phyloP scores from a whole-genome alignment of 371 early-diverging fungal genomes.

The Cokeromyces recurvatus region DNA sequence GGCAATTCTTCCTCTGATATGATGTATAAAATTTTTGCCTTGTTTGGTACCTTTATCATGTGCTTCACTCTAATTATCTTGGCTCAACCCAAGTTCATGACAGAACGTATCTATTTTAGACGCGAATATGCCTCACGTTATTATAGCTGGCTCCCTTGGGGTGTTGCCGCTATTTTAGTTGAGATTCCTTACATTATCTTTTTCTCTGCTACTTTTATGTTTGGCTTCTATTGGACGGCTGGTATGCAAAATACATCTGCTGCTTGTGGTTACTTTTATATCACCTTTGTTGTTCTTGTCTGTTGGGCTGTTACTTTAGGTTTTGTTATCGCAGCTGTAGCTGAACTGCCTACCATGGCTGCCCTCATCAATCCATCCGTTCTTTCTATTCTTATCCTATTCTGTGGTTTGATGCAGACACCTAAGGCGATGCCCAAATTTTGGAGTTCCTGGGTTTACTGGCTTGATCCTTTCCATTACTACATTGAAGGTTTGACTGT shows the following conservation, averaged over 20 bases:
- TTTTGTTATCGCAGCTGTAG: conserved; percentile 56
- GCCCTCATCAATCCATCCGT: conserved; percentile 59
- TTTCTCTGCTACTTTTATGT: conserved; percentile 44
- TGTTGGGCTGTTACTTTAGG: conserved; percentile 61
- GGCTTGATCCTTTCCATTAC: conserved; percentile 65
- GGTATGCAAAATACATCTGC: conserved; percentile 44
- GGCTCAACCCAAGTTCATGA: conserved; percentile 47
- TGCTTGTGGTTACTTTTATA: conserved; percentile 51
- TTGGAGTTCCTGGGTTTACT: conserved; percentile 70
- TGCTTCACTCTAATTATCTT: conserved; percentile 29
- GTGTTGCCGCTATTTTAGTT: conserved; percentile 36
- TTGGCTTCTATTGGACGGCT: conserved; percentile 58
- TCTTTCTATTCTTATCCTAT: conserved; percentile 52
- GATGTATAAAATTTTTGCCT: conserved; percentile 60
- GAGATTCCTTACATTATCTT: conserved; percentile 50
- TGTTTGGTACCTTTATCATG: conserved; percentile 60
- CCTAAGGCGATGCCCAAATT: conserved; percentile 55
- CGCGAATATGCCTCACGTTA: conserved; percentile 62
- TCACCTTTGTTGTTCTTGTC: conserved; percentile 45
- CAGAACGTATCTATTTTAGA: conserved; percentile 56
- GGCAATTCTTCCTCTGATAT: conserved; percentile 45
- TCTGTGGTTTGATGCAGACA: conserved; percentile 61
- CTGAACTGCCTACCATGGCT: conserved; percentile 56
- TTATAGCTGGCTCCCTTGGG: conserved; percentile 61
- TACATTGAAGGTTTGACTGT: conserved; percentile 60